Evolutionary conservation across 257 asterid genomes (phyloP).

Genomic region (Solanum virginianum): DNA sequence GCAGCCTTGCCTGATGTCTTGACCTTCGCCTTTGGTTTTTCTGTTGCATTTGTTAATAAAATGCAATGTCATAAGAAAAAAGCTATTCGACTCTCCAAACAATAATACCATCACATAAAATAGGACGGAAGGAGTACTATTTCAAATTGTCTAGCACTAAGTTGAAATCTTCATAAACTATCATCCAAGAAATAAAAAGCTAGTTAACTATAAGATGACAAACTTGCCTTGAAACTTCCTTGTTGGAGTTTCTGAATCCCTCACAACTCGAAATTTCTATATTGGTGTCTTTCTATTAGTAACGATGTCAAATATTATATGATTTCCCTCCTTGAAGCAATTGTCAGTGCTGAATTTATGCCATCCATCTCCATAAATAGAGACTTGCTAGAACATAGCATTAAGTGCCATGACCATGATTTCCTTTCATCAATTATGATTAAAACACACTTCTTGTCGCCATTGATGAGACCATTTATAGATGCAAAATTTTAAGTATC

Average conservation of each 20-base stretch:
- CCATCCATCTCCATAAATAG: neutral
- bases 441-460: neutral
- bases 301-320: neutral
- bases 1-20: neutral
- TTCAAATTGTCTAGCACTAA: too few relatives aligned
- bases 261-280: neutral
- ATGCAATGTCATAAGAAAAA: neutral
- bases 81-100: too few relatives aligned
- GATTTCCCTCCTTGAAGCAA: neutral
- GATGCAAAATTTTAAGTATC: neutral
- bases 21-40: neutral
- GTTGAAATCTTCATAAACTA: neutral
- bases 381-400: neutral
- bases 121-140: too few relatives aligned
- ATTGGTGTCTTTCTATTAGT: neutral
- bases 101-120: too few relatives aligned
- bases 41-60: neutral
- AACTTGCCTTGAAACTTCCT: neutral
- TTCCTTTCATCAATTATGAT: neutral
- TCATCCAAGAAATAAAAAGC: neutral
- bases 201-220: neutral
- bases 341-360: neutral
- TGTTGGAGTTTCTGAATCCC: neutral
- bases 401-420: neutral
- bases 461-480: neutral